Conservation (phyloP, 371 early-diverging fungal genomes). For the Saksenaea vasiformis region DNA sequence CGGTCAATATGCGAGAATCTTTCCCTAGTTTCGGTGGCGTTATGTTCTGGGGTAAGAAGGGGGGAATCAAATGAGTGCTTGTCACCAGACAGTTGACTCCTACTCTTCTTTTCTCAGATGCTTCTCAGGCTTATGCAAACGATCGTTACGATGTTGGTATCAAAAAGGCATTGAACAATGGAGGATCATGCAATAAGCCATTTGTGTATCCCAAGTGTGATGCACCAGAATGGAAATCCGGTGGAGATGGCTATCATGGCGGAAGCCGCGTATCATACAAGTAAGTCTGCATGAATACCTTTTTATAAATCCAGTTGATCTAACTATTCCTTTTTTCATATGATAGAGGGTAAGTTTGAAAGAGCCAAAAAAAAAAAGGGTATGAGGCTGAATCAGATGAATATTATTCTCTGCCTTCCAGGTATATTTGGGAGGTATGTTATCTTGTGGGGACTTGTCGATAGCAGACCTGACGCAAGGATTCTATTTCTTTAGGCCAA, state of each 20-base stretch:
- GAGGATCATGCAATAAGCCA: slow-evolving; percentile 22
- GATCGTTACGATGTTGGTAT: slow-evolving; percentile 26
- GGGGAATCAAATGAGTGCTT: slow-evolving; percentile 8
- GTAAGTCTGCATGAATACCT: slow-evolving; percentile 22
- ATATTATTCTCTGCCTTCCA: neutral
- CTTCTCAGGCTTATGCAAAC: slow-evolving; percentile 47
- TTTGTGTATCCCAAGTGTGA: slow-evolving; percentile 32
- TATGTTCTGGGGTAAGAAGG: slow-evolving; percentile 62
- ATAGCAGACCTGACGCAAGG: too few species aligned
- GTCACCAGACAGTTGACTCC: neutral
- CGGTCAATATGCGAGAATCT: slow-evolving; percentile 21
- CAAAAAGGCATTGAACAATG: slow-evolving; percentile 22
- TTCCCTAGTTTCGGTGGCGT: slow-evolving; percentile 64
- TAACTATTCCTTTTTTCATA: neutral
- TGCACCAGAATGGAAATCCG: slow-evolving; percentile 38
- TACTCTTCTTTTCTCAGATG: slow-evolving; percentile 27
- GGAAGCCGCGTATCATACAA: slow-evolving; percentile 51
- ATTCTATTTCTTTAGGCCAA: slow-evolving; percentile 30
- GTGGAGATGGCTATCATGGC: slow-evolving; percentile 35
- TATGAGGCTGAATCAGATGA: too few species aligned
- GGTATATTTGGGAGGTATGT: slow-evolving; percentile 47
- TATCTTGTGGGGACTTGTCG: neutral
- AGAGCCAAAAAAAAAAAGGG: neutral
- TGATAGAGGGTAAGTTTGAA: slow-evolving; percentile 28
- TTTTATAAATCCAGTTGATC: neutral